These are phyloP conservation scores for Coemansia sp. DNA, from an alignment of 192 early-diverging fungal species.

Conservation along the genomic window DNA sequence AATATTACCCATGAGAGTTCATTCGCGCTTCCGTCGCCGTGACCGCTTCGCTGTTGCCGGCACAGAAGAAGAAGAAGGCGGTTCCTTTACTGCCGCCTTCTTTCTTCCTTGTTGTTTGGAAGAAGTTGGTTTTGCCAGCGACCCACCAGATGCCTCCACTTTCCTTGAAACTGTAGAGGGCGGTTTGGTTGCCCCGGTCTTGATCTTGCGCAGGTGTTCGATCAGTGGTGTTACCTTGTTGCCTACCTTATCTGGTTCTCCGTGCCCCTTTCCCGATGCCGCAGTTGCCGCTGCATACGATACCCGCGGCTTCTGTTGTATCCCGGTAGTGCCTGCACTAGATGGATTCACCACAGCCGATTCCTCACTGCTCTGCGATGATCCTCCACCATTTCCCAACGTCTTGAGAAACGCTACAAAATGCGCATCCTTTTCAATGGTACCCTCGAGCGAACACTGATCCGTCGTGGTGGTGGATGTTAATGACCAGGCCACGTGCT, in stretches of 20 bases:
- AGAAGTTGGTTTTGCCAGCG: background rate
- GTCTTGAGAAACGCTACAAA: constrained; percentile 36
- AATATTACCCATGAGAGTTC: no score
- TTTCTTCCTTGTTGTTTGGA: background rate
- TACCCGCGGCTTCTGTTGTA: constrained; percentile 2
- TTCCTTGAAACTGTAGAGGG: background rate
- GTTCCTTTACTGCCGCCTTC: background rate
- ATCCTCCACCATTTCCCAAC: background rate
- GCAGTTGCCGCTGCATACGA: constrained; percentile 40
- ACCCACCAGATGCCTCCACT: background rate
- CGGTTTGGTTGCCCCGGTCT: constrained; percentile 5
- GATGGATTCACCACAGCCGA: no score
- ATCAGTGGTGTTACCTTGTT: constrained; percentile 37
- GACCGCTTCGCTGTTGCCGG: constrained; percentile 13
- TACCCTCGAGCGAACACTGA: constrained; percentile 23
- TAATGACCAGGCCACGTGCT: constrained; percentile 18
- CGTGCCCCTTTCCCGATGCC: background rate
- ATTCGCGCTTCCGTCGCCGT: constrained; percentile 13
- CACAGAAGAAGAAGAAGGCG: no score
- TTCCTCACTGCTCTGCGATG: no score
- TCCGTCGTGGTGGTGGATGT: background rate
- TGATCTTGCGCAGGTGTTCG: constrained; percentile 37
- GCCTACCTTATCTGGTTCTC: background rate
- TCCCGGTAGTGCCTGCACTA: constrained; percentile 1
- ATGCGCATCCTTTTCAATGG: constrained; percentile 31